Percentiles rank a stretch among this genome's conserved stretches.
These are phyloP conservation scores for Globisporangium radiosum DNA, from an alignment of 352 stramenopile species.

Conservation along the genomic window DNA sequence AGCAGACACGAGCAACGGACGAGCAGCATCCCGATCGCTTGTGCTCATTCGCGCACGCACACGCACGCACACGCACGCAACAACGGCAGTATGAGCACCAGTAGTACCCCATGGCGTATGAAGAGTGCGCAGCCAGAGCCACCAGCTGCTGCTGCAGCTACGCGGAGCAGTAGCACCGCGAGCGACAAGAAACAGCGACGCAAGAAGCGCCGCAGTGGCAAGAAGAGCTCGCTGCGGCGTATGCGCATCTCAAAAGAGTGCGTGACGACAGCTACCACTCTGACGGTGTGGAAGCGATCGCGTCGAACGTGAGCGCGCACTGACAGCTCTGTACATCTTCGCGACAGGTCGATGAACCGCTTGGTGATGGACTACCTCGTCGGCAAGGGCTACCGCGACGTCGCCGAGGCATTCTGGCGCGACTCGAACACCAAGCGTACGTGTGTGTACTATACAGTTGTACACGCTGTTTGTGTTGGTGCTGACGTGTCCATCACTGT, in stretches of 20 bases:
- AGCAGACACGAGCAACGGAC: background rate
- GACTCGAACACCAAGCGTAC: conserved; percentile 67
- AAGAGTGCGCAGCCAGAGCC: background rate
- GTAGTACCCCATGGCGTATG: conserved; percentile 5
- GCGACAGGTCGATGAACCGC: conserved; percentile 59
- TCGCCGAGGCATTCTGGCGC: conserved; percentile 67
- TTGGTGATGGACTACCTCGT: conserved; percentile 82
- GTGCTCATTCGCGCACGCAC: too few species aligned
- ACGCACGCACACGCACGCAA: background rate
- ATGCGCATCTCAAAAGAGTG: conserved; percentile 70
- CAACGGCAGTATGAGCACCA: conserved; percentile 4
- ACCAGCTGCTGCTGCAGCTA: conserved; percentile 5
- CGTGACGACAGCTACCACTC: conserved; percentile 1
- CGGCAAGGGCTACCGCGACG: conserved; percentile 68
- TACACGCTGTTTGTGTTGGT: background rate
- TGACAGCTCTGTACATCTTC: too few species aligned
- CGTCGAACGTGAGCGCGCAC: background rate
- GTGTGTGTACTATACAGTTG: conserved; percentile 7
- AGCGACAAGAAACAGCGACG: conserved; percentile 8
- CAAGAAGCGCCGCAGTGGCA: conserved; percentile 12
- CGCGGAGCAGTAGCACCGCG: conserved; percentile 7
- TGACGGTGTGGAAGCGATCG: too few species aligned
- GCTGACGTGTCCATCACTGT: background rate
- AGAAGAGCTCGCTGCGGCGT: conserved; percentile 27
- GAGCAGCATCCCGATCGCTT: too few species aligned